Percentiles rank a stretch among this genome's conserved stretches.
phyloP scores from a whole-genome alignment of 148 eudicot genomes.

The Chenopodium quinoa region DNA sequence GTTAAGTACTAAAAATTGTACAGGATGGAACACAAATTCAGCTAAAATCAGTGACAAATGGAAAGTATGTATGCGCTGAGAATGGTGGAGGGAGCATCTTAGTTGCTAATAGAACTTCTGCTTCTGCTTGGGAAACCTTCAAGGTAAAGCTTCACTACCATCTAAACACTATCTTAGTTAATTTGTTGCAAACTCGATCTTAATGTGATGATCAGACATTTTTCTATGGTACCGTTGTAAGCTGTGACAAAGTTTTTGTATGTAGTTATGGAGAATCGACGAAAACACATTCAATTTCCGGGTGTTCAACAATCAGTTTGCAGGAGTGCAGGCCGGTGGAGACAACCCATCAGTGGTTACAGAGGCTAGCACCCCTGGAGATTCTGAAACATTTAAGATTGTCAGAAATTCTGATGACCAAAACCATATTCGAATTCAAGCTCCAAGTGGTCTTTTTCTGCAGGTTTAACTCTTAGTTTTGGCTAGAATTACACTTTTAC shows the following conservation, averaged over 20 bases:
- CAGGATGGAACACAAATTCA: slow-evolving; percentile 74
- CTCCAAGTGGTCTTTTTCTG: slow-evolving; percentile 43
- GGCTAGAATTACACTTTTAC: too few relatives aligned
- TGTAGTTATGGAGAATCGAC: slow-evolving; percentile 69
- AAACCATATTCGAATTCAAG: slow-evolving; percentile 36
- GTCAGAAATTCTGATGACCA: slow-evolving; percentile 32
- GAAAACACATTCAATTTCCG: slow-evolving; percentile 55
- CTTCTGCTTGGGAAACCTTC: slow-evolving; percentile 80
- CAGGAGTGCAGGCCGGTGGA: slow-evolving; percentile 35
- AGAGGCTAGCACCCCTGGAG: slow-evolving; percentile 27
- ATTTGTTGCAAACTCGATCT: neutral
- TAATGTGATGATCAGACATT: neutral
- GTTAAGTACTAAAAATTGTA: neutral
- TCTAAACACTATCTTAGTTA: neutral
- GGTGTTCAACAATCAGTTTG: slow-evolving; percentile 61
- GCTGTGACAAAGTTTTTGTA: neutral
- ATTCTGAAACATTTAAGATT: slow-evolving; percentile 40
- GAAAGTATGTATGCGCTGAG: slow-evolving; percentile 56
- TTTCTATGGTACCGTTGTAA: neutral
- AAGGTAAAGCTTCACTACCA: slow-evolving; percentile 26
- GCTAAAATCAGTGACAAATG: slow-evolving; percentile 45
- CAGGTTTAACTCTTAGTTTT: neutral
- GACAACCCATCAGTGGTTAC: slow-evolving; percentile 33
- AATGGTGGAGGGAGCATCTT: slow-evolving; percentile 52
- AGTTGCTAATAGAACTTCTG: slow-evolving; percentile 52